A percentile compares a stretch with the other conserved stretches of the same genome.
These are phyloP conservation scores for Dichotomocladium elegans DNA, from an alignment of 371 early-diverging fungal species.

Conservation along the genomic window DNA sequence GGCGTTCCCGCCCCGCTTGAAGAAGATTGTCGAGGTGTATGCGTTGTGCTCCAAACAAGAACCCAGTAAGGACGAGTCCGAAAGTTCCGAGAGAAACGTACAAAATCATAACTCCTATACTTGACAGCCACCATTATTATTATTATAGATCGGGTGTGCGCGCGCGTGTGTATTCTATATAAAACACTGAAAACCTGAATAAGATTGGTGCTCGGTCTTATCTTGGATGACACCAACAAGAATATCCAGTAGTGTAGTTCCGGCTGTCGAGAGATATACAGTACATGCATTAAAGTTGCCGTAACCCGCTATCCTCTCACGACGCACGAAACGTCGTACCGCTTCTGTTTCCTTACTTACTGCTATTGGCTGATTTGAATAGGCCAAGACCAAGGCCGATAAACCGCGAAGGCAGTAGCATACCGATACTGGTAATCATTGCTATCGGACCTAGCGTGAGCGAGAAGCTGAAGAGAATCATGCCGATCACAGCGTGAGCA, in stretches of 20 bases:
- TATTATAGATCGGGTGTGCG: too few relatives aligned
- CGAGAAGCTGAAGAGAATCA: slow-evolving; percentile 45
- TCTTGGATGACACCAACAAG: slow-evolving; percentile 49
- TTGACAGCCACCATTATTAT: background rate
- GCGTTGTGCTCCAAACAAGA: slow-evolving; percentile 31
- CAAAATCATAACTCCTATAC: slow-evolving; percentile 32
- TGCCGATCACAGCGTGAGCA: slow-evolving; percentile 35
- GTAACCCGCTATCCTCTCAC: too few relatives aligned
- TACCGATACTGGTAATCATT: slow-evolving; percentile 47
- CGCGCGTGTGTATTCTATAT: too few relatives aligned
- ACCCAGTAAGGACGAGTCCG: slow-evolving; percentile 26
- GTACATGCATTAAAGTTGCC: too few relatives aligned
- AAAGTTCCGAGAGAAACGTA: slow-evolving; percentile 22
- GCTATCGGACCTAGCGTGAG: slow-evolving; percentile 50
- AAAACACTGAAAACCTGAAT: slow-evolving; percentile 18
- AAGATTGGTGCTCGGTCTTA: slow-evolving; percentile 29
- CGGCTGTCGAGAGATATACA: slow-evolving; percentile 19
- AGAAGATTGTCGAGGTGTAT: slow-evolving; percentile 24
- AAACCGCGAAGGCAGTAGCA: slow-evolving; percentile 40
- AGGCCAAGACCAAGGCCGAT: slow-evolving; percentile 54
- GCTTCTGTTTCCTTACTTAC: too few relatives aligned
- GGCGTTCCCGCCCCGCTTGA: slow-evolving; percentile 23
- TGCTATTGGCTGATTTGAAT: slow-evolving; percentile 41
- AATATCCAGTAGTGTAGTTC: slow-evolving; percentile 46
- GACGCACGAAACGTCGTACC: too few relatives aligned